These are phyloP conservation scores for Cadophora malorum DNA, from an alignment of 2,329 filamentous ascomycete species.

Conservation along the genomic window DNA sequence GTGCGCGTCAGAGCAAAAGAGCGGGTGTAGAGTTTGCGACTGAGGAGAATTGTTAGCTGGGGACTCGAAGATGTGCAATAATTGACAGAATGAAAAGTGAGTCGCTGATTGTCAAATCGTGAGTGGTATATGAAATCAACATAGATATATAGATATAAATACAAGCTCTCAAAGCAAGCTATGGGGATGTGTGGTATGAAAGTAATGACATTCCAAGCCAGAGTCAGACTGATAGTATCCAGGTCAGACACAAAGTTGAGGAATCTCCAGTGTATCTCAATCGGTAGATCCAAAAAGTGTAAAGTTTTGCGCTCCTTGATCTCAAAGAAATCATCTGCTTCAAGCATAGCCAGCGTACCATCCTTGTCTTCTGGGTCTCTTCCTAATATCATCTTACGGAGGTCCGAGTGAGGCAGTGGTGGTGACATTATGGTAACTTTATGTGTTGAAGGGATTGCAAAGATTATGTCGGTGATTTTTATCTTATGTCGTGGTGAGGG, in stretches of 20 bases:
- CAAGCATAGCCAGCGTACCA: not conserved
- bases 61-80: not conserved
- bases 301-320: not conserved
- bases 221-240: slow-evolving; percentile 34
- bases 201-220: slow-evolving; percentile 32
- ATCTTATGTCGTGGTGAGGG: not conserved
- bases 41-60: slow-evolving; percentile 11
- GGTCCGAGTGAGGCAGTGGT: not conserved
- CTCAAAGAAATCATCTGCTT: not conserved
- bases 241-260: slow-evolving; percentile 33
- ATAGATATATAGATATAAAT: no score
- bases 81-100: not conserved
- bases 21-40: slow-evolving; percentile 34
- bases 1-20: slow-evolving; percentile 12
- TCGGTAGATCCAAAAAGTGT: slow-evolving; percentile 29
- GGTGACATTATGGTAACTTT: not conserved
- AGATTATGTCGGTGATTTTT: not conserved
- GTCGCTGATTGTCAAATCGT: no score
- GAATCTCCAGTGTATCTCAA: slow-evolving; percentile 36
- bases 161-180: no score
- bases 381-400: not conserved
- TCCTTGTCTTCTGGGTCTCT: not conserved
- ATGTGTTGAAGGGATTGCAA: not conserved
- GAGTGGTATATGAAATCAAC: no score
- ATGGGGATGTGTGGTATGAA: not conserved